A percentile compares a stretch with the other conserved stretches of the same genome.
Evolutionary conservation across 805 yeast genomes (phyloP).

Genomic region (Yarrowia hollandica): DNA sequence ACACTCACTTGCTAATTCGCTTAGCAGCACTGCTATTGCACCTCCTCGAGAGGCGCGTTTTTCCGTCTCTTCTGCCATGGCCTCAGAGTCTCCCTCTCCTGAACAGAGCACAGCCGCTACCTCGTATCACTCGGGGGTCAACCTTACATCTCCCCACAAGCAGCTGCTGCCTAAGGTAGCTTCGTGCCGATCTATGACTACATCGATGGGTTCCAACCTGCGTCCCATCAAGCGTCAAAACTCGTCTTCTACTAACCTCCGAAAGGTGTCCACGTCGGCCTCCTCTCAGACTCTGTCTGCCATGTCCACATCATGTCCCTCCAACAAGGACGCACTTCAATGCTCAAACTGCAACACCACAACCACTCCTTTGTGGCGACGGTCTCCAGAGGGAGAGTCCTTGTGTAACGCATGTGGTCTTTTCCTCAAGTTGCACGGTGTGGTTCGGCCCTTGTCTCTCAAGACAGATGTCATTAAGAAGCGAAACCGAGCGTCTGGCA

Average conservation of each 20-base stretch:
- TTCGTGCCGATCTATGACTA: constrained; percentile 12
- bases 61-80: constrained; percentile 15
- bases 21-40: constrained; percentile 27
- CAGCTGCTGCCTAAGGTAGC: constrained; percentile 26
- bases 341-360: constrained; percentile 91
- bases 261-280: constrained; percentile 22
- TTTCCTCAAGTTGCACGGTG: constrained; percentile 89
- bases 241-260: constrained; percentile 28
- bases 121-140: constrained; percentile 24
- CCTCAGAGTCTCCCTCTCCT: constrained; percentile 25
- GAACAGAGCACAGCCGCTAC: constrained; percentile 28
- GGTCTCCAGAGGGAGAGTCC: constrained; percentile 92
- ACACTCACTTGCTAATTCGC: constrained; percentile 17
- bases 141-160: constrained; percentile 28
- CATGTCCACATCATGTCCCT: constrained; percentile 11
- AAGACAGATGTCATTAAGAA: constrained; percentile 93
- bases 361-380: constrained; percentile 93
- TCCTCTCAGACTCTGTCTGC: constrained; percentile 16
- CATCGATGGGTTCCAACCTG: constrained; percentile 25
- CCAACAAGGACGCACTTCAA: constrained; percentile 25
- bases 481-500: constrained; percentile 61
- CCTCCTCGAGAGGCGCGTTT: constrained; percentile 26
- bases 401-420: constrained; percentile 96
- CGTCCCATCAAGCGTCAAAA: constrained; percentile 28
- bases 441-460: constrained; percentile 88